phyloP scores from a whole-genome alignment of 1,139 yeast species.

The Debaryomyces fabryi region DNA sequence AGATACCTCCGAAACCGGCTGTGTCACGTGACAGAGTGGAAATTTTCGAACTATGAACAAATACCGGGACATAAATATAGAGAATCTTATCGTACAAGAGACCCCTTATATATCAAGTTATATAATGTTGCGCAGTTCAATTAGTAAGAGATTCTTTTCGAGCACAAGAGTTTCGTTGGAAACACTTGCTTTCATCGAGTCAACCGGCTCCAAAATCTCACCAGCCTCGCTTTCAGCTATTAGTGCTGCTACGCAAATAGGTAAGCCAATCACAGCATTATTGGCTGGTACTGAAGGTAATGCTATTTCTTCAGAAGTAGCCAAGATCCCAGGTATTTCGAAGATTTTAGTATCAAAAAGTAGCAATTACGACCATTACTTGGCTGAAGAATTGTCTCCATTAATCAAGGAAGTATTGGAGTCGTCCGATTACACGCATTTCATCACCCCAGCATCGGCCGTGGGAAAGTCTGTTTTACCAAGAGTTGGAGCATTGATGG shows the following conservation, averaged over 20 bases:
- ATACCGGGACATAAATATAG: not conserved
- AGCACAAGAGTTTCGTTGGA: conserved; percentile 28
- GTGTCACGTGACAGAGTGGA: conserved; percentile 7
- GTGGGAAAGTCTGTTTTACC: conserved; percentile 88
- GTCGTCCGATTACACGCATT: conserved; percentile 58
- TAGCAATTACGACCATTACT: conserved; percentile 52
- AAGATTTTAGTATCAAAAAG: conserved; percentile 57
- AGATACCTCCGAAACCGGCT: conserved; percentile 10
- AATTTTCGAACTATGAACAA: not conserved
- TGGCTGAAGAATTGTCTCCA: conserved; percentile 71
- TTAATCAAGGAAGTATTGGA: conserved; percentile 50
- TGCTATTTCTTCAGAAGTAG: conserved; percentile 38
- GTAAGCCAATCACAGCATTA: conserved; percentile 66
- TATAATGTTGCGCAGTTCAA: conserved; percentile 23
- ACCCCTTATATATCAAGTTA: not conserved
- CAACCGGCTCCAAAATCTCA: conserved; percentile 52
- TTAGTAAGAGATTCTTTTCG: conserved; percentile 35
- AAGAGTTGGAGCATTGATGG: conserved; percentile 81
- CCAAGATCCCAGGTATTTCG: conserved; percentile 41
- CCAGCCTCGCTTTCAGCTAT: conserved; percentile 71
- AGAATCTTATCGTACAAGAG: not conserved
- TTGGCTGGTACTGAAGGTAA: conserved; percentile 58
- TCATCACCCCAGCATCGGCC: conserved; percentile 80
- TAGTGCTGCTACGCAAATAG: conserved; percentile 64
- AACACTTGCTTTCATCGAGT: conserved; percentile 78